Evolutionary conservation across 257 asterid genomes (phyloP).

Genomic region (Solanum chilense): DNA sequence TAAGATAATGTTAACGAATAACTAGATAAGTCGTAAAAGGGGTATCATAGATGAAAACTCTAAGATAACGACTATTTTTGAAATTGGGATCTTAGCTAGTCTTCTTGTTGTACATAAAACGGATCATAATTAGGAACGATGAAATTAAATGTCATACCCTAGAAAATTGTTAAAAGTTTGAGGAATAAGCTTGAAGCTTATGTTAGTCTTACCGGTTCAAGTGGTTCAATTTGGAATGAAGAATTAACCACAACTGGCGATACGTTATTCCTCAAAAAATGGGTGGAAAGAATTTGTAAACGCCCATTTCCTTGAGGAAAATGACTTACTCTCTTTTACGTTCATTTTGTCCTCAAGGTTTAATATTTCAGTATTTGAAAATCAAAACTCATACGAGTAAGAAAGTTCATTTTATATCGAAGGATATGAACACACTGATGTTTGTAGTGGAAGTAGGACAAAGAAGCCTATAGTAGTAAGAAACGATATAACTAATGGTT

Average conservation of each 20-base stretch:
- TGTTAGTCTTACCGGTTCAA: no score
- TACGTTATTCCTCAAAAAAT: neutral
- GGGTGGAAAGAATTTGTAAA: conserved; percentile 33
- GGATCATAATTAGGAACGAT: no score
- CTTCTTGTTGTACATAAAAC: no score
- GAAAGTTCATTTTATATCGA: conserved; percentile 21
- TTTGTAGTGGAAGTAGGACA: neutral
- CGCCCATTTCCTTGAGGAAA: neutral
- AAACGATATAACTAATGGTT: neutral
- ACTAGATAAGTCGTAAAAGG: no score
- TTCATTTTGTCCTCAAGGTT: conserved; percentile 15
- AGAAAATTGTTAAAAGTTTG: no score
- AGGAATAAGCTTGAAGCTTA: no score
- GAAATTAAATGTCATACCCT: no score
- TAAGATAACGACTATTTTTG: no score
- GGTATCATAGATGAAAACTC: no score
- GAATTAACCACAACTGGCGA: neutral
- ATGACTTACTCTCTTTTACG: neutral
- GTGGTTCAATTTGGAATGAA: no score
- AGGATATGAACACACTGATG: neutral
- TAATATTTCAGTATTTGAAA: conserved; percentile 19
- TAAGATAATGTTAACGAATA: no score
- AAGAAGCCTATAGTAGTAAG: neutral
- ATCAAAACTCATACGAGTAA: conserved; percentile 18
- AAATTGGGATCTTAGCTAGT: no score